phyloP scores from a whole-genome alignment of 2,329 filamentous ascomycete species.

The Fusarium succisae region DNA sequence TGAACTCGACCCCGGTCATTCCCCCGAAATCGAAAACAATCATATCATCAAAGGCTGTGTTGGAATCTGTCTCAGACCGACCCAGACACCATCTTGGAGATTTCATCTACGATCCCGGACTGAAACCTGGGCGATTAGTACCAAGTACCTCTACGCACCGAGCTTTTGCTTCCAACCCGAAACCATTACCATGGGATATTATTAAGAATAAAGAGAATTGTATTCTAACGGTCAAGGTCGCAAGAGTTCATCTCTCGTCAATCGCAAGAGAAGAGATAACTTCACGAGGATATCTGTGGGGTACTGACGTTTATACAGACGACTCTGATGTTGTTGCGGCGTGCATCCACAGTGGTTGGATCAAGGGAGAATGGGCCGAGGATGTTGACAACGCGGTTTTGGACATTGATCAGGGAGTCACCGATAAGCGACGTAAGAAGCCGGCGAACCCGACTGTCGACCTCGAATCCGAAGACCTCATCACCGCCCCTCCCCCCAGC shows the following conservation, averaged over 20 bases:
- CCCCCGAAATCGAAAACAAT: slow-evolving; percentile 71
- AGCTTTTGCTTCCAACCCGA: slow-evolving; percentile 66
- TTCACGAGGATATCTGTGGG: slow-evolving; percentile 83
- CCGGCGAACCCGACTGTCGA: slow-evolving; percentile 44
- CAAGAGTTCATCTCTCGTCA: slow-evolving; percentile 77
- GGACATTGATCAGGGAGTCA: slow-evolving; percentile 56
- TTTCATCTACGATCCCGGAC: slow-evolving; percentile 78
- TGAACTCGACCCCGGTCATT: slow-evolving; percentile 43
- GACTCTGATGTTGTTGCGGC: slow-evolving; percentile 94
- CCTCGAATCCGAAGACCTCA: slow-evolving; percentile 53
- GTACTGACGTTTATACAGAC: slow-evolving; percentile 93
- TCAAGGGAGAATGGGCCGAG: slow-evolving; percentile 86
- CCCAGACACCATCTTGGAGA: slow-evolving; percentile 86
- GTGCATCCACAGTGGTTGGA: slow-evolving; percentile 92
- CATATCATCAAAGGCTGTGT: slow-evolving; percentile 74
- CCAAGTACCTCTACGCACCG: slow-evolving; percentile 52
- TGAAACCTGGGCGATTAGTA: slow-evolving; percentile 63
- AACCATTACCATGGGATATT: slow-evolving; percentile 77
- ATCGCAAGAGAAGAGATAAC: slow-evolving; percentile 85
- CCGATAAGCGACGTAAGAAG: slow-evolving; percentile 48
- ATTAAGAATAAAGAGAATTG: slow-evolving; percentile 84
- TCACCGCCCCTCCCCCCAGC: slow-evolving; percentile 63
- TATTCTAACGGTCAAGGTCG: slow-evolving; percentile 87
- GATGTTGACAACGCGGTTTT: slow-evolving; percentile 78
- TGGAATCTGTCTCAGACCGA: slow-evolving; percentile 75